Base-by-base conservation (phyloP, 305 asterid genomes). In the Fraxinus platypoda region DNA sequence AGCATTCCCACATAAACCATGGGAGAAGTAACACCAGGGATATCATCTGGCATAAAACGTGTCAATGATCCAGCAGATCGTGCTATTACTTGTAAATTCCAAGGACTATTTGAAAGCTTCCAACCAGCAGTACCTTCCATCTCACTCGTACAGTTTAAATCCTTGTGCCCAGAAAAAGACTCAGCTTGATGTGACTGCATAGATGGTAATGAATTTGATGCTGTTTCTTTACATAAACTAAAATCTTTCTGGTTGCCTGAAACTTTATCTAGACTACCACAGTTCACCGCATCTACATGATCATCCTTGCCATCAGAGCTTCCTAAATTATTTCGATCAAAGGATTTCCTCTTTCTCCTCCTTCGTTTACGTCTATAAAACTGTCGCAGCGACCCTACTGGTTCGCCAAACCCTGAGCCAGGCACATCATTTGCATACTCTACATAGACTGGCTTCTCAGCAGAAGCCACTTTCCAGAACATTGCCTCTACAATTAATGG, bases 361-460 rank as follows among this genome's bases (percentile, higher is more conserved):
- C 90, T 88, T 86, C 93, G 88, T 82, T 90, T 91, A 46, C 86
- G 88, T 74, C 89, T 90, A 66, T 85, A 86, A 82, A 89, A 87
- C 86, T 90, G 89, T 46, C 84, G 85, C 77, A 87, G 78, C 52
- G 82, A 83, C 21, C 97, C 98, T 75, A 92, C 97, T 17, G 97
- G 97, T 80, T 94, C 97, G 49, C 94, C 91, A 83, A 95, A 95
- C 68, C 92, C 98, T 41, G 99, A 93, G 37, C 98, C 99, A 43
- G 99, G 99, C 82, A 95, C 98, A 78, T 95, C 99, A 85, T 95
- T 95, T 17, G 99, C 99, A 89, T 95, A 95, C 83, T 95, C 98
- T 75, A 94, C 87, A 79, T 93, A 94, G n/a, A 95, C 85, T 57
- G 98, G 94, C 91, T 95, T 92, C 87, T 94, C 98, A 17, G 87